phyloP scores from a whole-genome alignment of 2,329 filamentous ascomycete genomes.

The Neofusicoccum parvum region DNA sequence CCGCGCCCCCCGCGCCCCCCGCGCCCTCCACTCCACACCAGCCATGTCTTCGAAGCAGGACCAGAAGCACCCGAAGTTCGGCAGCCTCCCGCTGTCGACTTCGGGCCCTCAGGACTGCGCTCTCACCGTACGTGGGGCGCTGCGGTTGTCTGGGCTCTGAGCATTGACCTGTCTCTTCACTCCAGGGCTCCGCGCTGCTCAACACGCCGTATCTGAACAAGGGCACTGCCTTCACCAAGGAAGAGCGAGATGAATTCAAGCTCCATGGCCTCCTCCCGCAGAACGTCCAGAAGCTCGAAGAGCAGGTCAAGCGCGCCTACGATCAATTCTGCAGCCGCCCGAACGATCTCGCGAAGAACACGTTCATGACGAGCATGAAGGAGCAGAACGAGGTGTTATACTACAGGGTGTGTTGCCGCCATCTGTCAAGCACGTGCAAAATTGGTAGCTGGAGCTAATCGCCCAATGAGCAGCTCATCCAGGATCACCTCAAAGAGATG shows the following conservation, averaged over 20 bases:
- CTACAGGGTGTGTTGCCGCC: slow-evolving; percentile 60
- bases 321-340: slow-evolving; percentile 69
- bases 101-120: slow-evolving; percentile 44
- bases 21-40: background rate
- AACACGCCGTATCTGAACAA: slow-evolving; percentile 76
- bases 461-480: slow-evolving; percentile 58
- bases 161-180: background rate
- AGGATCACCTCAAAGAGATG: slow-evolving; percentile 82
- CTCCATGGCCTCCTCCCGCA: slow-evolving; percentile 73
- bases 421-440: too few relatives aligned
- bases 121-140: slow-evolving; percentile 35
- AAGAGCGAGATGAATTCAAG: slow-evolving; percentile 71
- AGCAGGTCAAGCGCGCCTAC: slow-evolving; percentile 77
- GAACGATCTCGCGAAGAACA: slow-evolving; percentile 78
- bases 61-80: slow-evolving; percentile 37
- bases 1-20: background rate
- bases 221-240: slow-evolving; percentile 72
- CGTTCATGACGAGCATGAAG: slow-evolving; percentile 82
- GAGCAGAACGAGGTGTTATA: slow-evolving; percentile 85
- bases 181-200: slow-evolving; percentile 54
- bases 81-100: slow-evolving; percentile 44
- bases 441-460: background rate
- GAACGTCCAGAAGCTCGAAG: slow-evolving; percentile 72
- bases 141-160: background rate
- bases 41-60: slow-evolving; percentile 22